phyloP scores from a whole-genome alignment of 225 moss, liverwort and hornwort genomes.

The Pleurozium schreberi region DNA sequence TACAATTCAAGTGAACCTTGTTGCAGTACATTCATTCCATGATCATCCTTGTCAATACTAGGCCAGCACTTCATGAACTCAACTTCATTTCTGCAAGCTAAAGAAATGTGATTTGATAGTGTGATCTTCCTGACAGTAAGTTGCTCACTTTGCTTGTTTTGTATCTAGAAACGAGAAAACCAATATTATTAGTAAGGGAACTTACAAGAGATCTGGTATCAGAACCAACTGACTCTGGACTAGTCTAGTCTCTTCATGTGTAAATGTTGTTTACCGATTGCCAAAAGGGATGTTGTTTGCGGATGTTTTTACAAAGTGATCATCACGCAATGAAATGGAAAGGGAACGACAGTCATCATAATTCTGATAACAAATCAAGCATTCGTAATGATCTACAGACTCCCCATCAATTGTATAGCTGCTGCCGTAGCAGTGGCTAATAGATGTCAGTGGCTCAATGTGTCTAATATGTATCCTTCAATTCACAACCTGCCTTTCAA shows the following conservation, averaged over 20 bases:
- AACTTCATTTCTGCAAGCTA: neutral
- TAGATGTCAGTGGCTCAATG: too few relatives aligned
- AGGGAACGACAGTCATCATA: neutral
- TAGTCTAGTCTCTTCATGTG: neutral
- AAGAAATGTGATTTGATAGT: neutral
- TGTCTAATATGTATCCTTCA: neutral
- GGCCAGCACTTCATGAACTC: neutral
- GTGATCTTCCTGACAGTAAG: neutral
- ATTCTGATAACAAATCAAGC: neutral
- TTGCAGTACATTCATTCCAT: neutral
- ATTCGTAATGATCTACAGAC: too few relatives aligned
- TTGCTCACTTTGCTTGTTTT: neutral
- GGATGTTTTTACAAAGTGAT: neutral
- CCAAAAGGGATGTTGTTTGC: too few relatives aligned
- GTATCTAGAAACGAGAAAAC: neutral
- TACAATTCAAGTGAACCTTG: neutral
- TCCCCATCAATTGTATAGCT: neutral
- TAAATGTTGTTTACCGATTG: neutral
- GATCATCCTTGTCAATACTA: neutral
- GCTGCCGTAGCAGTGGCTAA: too few relatives aligned
- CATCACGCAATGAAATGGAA: neutral
- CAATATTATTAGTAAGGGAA: neutral
- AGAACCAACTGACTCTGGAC: neutral
- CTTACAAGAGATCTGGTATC: neutral
- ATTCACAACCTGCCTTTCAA: neutral